These are phyloP conservation scores for Xerocomus brunneocitrinus DNA, from an alignment of 768 basidiomycete species.

Conservation along the genomic window DNA sequence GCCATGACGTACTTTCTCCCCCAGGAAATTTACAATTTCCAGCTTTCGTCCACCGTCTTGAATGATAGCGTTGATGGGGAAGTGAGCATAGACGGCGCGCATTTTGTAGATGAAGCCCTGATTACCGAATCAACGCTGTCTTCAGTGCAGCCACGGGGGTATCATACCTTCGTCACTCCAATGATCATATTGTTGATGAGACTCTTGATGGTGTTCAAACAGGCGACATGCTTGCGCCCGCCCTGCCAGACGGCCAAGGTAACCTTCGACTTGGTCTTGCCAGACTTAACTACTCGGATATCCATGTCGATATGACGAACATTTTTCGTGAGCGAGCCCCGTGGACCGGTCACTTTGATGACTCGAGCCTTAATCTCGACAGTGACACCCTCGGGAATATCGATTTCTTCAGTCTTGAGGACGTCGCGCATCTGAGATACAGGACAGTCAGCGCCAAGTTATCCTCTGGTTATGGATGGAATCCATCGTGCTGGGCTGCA, in stretches of 20 bases:
- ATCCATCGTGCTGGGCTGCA: conserved; percentile 33
- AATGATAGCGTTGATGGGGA: conserved; percentile 99
- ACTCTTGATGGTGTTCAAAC: conserved; percentile 92
- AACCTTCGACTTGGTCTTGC: conserved; percentile 69
- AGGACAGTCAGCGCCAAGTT: conserved; percentile 22
- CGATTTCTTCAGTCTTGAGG: conserved; percentile 89
- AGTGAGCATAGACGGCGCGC: conserved; percentile 99
- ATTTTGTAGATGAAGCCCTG: conserved; percentile 99
- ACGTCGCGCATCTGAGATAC: conserved; percentile 80
- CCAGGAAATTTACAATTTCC: conserved; percentile 94
- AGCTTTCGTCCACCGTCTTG: conserved; percentile 65
- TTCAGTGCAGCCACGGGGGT: neutral
- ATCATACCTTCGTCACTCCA: conserved; percentile 86
- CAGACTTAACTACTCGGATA: conserved; percentile 69
- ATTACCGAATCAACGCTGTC: conserved; percentile 1
- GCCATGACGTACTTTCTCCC: conserved; percentile 70
- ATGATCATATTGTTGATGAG: conserved; percentile 96
- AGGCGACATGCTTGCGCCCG: conserved; percentile 96
- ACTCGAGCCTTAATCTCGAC: conserved; percentile 87
- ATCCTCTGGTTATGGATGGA: conserved; percentile 32
- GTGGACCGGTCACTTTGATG: conserved; percentile 88
- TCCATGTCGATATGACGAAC: conserved; percentile 94
- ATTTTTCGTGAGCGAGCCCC: conserved; percentile 89
- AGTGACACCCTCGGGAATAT: conserved; percentile 79
- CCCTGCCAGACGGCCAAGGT: conserved; percentile 97